phyloP scores from a whole-genome alignment of 306 rosid species.

The Erythrophleum fordii region DNA sequence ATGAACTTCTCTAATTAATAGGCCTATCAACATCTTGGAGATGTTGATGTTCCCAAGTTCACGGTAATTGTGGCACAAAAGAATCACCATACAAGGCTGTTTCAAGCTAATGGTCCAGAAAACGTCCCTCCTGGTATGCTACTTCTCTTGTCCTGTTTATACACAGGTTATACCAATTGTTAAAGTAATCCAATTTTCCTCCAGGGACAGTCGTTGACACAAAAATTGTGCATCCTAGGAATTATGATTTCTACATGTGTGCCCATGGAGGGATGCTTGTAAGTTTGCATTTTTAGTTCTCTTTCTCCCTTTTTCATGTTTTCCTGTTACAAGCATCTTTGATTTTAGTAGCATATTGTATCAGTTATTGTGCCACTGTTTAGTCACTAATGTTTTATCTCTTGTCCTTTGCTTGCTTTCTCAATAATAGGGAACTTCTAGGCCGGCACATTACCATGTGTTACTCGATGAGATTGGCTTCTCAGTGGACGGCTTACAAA shows the following conservation, averaged over 20 bases:
- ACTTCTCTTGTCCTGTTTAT: conserved; percentile 29
- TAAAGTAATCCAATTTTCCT: conserved; percentile 23
- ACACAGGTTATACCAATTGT: not conserved
- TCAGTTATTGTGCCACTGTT: conserved; percentile 19
- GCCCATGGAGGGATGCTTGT: conserved; percentile 84
- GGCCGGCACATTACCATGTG: conserved; percentile 89
- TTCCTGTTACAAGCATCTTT: conserved; percentile 26
- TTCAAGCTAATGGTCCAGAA: conserved; percentile 59
- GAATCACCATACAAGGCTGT: conserved; percentile 82
- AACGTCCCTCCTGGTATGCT: conserved; percentile 90
- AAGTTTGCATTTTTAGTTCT: conserved; percentile 42
- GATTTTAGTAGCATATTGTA: conserved; percentile 8
- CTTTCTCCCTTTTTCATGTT: not conserved
- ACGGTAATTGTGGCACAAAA: conserved; percentile 87
- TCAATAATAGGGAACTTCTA: conserved; percentile 77
- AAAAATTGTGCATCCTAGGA: conserved; percentile 73
- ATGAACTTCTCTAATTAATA: conserved; percentile 46
- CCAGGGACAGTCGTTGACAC: conserved; percentile 92
- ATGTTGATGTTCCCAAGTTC: conserved; percentile 68
- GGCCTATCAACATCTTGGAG: conserved; percentile 89
- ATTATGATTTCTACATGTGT: conserved; percentile 88
- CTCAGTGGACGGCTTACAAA: conserved; percentile 81
- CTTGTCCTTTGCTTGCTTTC: conserved; percentile 15
- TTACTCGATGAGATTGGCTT: conserved; percentile 91
- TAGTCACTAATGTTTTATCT: conserved; percentile 12